Conservation (phyloP, 768 basidiomycete genomes). For the Psilocybe azurescens region DNA sequence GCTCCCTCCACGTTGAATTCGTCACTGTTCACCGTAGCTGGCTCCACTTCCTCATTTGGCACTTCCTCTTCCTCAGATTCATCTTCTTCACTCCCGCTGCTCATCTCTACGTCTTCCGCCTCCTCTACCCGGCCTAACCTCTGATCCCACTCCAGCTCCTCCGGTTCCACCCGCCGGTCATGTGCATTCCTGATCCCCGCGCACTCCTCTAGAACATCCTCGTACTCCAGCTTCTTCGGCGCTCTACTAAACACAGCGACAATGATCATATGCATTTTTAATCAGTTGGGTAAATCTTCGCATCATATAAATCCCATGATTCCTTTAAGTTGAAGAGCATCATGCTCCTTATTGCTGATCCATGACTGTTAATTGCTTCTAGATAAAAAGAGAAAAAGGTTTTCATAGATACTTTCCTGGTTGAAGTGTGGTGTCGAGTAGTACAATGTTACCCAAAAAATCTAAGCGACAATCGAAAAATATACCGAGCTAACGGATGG, state of each 20-base stretch:
- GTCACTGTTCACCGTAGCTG: conserved; percentile 24
- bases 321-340: too few relatives aligned
- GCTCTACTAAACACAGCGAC: conserved; percentile 7
- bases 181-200: conserved; percentile 70
- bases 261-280: too few relatives aligned
- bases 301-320: too few relatives aligned
- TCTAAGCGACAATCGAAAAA: too few relatives aligned
- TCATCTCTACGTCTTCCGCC: conserved; percentile 35
- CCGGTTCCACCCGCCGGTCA: conserved; percentile 75
- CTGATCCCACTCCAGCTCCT: conserved; percentile 77
- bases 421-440: too few relatives aligned
- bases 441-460: too few relatives aligned
- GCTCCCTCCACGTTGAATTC: conserved; percentile 38
- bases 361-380: too few relatives aligned
- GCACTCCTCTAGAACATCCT: conserved; percentile 74
- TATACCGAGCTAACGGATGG: too few relatives aligned
- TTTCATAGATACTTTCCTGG: too few relatives aligned
- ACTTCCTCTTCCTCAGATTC: conserved; percentile 28
- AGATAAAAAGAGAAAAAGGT: too few relatives aligned
- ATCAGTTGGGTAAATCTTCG: too few relatives aligned
- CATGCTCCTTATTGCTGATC: too few relatives aligned
- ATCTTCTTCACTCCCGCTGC: conserved; percentile 24
- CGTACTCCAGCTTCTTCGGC: conserved; percentile 53
- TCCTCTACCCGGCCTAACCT: conserved; percentile 34
- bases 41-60: neutral